A percentile compares a stretch with the other conserved stretches of the same genome.
Conservation (phyloP, 331 rosid species). For the Malus hybrid region DNA sequence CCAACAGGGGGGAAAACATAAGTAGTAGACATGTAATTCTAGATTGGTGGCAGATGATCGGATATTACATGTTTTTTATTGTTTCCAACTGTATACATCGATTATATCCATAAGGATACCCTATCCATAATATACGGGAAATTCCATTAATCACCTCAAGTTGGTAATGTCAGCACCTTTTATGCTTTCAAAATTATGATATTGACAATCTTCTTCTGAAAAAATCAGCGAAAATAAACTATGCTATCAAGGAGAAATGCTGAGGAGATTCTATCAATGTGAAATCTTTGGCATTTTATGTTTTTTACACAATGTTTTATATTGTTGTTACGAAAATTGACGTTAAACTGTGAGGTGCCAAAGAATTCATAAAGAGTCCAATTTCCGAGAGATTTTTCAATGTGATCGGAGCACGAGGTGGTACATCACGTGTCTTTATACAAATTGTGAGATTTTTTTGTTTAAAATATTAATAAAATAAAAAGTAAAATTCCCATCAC, state of each 20-base stretch:
- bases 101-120: background rate
- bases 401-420: too few relatives aligned
- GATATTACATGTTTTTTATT: background rate
- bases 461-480: too few relatives aligned
- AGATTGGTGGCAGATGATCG: background rate
- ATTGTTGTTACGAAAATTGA: too few relatives aligned
- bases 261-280: too few relatives aligned
- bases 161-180: background rate
- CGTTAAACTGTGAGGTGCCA: too few relatives aligned
- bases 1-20: background rate
- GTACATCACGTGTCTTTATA: too few relatives aligned
- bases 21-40: background rate
- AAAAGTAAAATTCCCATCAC: too few relatives aligned
- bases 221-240: background rate
- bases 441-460: too few relatives aligned
- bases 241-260: background rate
- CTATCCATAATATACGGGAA: background rate
- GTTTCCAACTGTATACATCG: background rate
- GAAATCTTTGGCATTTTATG: too few relatives aligned
- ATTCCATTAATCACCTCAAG: background rate
- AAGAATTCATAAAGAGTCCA: too few relatives aligned
- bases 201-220: background rate
- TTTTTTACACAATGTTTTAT: background rate
- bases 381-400: too few relatives aligned
- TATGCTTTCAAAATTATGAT: background rate